Percentiles rank a stretch among this genome's conserved stretches.
Evolutionary conservation across 164 flowering plant species (phyloP).

Genomic region (Protea cynaroides): DNA sequence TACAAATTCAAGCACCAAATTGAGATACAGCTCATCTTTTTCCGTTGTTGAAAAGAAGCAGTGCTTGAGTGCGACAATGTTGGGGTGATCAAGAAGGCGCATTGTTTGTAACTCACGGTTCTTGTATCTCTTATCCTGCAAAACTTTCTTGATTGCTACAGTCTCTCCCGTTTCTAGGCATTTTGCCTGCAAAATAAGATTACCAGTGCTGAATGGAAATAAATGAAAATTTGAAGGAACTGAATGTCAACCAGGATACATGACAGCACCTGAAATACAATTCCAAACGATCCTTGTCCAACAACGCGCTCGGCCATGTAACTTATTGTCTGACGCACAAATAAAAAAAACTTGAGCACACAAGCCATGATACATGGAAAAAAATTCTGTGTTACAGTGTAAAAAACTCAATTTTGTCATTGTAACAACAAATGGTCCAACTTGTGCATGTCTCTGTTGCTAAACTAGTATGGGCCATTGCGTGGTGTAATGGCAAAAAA

Average conservation of each 20-base stretch:
- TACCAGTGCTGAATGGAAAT: background rate
- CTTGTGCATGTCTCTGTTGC: too few relatives aligned
- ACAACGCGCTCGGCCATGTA: slow-evolving; percentile 83
- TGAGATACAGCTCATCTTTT: slow-evolving; percentile 72
- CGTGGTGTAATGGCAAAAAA: too few relatives aligned
- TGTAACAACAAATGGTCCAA: too few relatives aligned
- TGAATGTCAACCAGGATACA: background rate
- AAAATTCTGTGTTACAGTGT: too few relatives aligned
- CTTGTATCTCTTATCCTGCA: slow-evolving; percentile 72
- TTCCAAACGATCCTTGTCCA: slow-evolving; percentile 72
- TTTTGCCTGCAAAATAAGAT: slow-evolving; percentile 43
- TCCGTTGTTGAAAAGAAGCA: slow-evolving; percentile 80
- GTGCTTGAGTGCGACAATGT: slow-evolving; percentile 62
- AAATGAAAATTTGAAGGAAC: too few relatives aligned
- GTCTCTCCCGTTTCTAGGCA: slow-evolving; percentile 77
- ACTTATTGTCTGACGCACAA: slow-evolving; percentile 46
- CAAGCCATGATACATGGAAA: too few relatives aligned
- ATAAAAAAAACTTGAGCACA: too few relatives aligned
- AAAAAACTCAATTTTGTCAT: too few relatives aligned
- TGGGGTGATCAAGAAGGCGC: slow-evolving; percentile 81
- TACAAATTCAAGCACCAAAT: slow-evolving; percentile 72
- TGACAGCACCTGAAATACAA: slow-evolving; percentile 60
- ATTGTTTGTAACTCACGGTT: slow-evolving; percentile 77
- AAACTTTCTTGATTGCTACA: slow-evolving; percentile 72
- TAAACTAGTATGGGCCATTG: too few relatives aligned